phyloP scores from a whole-genome alignment of 2,329 filamentous ascomycete species.

The Eurotiales sp. region DNA sequence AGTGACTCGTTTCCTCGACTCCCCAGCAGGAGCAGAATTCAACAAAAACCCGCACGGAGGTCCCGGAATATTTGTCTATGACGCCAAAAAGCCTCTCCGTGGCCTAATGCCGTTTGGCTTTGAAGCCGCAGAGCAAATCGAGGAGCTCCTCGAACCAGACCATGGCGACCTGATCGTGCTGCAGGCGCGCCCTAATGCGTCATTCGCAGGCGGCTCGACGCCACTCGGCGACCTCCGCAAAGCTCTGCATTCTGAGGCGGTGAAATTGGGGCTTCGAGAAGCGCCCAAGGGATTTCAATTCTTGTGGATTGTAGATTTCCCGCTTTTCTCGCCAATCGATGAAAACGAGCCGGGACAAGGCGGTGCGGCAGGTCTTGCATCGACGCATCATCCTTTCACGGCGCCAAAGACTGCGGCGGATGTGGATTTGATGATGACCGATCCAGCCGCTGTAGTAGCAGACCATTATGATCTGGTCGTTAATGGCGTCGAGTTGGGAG shows the following conservation, averaged over 20 bases:
- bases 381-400: conserved; percentile 95
- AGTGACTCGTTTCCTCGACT: conserved; percentile 67
- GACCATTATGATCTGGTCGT: conserved; percentile 96
- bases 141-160: conserved; percentile 52
- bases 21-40: conserved; percentile 55
- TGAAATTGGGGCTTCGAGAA: conserved; percentile 58
- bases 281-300: conserved; percentile 58
- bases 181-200: conserved; percentile 67
- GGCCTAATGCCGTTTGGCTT: conserved; percentile 77
- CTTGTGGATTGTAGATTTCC: conserved; percentile 86
- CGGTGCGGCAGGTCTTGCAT: conserved; percentile 71
- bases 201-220: conserved; percentile 69
- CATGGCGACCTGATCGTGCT: conserved; percentile 77
- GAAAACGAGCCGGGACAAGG: conserved; percentile 73
- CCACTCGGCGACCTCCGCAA: conserved; percentile 68
- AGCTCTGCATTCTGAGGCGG: conserved; percentile 65
- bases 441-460: conserved; percentile 69
- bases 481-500: conserved; percentile 91
- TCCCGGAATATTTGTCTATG: conserved; percentile 73
- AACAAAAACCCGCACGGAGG: conserved; percentile 69
- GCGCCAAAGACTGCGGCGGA: conserved; percentile 71
- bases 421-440: conserved; percentile 66
- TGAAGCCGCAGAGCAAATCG: conserved; percentile 59
- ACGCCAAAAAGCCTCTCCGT: conserved; percentile 67
- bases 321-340: conserved; percentile 75